phyloP scores from a whole-genome alignment of 768 basidiomycete species.

The Leccinum subgranulosum region DNA sequence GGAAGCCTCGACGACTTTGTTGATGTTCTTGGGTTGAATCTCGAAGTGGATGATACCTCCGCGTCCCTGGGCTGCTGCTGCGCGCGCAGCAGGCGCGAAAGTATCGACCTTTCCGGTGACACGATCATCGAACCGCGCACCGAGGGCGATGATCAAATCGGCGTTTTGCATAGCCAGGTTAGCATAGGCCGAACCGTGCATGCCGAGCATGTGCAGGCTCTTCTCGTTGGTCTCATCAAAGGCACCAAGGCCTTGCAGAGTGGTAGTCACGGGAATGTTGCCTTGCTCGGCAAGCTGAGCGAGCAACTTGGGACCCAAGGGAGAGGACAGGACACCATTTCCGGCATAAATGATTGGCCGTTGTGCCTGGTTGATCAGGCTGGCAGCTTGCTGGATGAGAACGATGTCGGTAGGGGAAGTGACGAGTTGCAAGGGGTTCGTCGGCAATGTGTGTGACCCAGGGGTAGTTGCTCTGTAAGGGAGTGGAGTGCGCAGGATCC shows the following conservation, averaged over 20 bases:
- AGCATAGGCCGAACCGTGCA: constrained; percentile 98
- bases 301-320: constrained; percentile 79
- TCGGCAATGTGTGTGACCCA: constrained; percentile 72
- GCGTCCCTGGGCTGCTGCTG: constrained; percentile 78
- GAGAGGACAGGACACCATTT: constrained; percentile 80
- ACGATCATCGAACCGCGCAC: constrained; percentile 96
- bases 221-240: constrained; percentile 88
- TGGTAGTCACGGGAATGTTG: constrained; percentile 97
- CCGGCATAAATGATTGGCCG: constrained; percentile 93
- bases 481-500: constrained; percentile 80
- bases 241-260: constrained; percentile 91
- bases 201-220: constrained; percentile 96
- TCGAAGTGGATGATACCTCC: constrained; percentile 99
- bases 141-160: constrained; percentile 96
- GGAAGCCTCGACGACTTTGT: constrained; percentile 95
- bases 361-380: constrained; percentile 88
- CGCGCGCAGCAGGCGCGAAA: constrained; percentile 88
- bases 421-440: constrained; percentile 62
- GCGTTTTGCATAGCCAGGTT: constrained; percentile 98
- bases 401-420: constrained; percentile 59
- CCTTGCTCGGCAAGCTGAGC: constrained; percentile 74
- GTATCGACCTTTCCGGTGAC: constrained; percentile 87
- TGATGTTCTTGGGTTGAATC: constrained; percentile 97
- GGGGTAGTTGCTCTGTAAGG: constrained; percentile 86
- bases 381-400: constrained; percentile 79